Base-by-base conservation (phyloP, 441 rosid genomes). In the Adansonia grandidieri region DNA sequence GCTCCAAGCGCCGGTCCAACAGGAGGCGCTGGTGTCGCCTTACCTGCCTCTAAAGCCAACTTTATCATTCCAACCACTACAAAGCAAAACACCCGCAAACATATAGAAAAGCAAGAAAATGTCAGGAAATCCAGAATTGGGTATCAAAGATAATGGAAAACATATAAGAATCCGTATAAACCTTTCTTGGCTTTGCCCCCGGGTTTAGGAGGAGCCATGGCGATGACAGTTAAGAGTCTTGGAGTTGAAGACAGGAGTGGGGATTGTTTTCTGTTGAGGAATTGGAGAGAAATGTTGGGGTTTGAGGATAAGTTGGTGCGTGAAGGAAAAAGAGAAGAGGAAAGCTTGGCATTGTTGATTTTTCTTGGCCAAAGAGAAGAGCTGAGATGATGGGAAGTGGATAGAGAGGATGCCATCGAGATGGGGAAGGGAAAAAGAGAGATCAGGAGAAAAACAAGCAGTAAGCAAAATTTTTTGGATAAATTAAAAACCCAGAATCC, bases 1-100 rank as follows among this genome's bases (percentile, higher is more conserved):
- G 98, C 85, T 86, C 97, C 99, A 70, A 92, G 93, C 1, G 97
- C 99, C 32, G 97, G 99, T 53, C 98, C 98, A 1, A 95, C 99
- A 0, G 99, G 99, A 3, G 98, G 97, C 6, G 96, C 99, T 32
- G 99, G 98, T 32, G 97, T 95, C 19, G 98, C 99, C 84, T 95
- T 95, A 54, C 98, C 98, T 0, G 98, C 97, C 85, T 95, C 97
- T 2, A 93, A 87, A 70, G 99, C 99, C 77, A 95, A 82, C 83
- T 95, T 95, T 69, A 95, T 89, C 81, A 90, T 9, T 54, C 98
- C 98, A 47, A 88, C 85, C 80, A 92, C 99, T 95, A 86, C 80
- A 64, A 80, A 19, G 57, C 15, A 71, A 66, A 11, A 67, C 14
- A 66, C 14, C 57, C 11, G n/a, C 8, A 44, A 9, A 74, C 19